phyloP scores from a whole-genome alignment of 2,329 filamentous ascomycete genomes.

The Aspergillus niger region DNA sequence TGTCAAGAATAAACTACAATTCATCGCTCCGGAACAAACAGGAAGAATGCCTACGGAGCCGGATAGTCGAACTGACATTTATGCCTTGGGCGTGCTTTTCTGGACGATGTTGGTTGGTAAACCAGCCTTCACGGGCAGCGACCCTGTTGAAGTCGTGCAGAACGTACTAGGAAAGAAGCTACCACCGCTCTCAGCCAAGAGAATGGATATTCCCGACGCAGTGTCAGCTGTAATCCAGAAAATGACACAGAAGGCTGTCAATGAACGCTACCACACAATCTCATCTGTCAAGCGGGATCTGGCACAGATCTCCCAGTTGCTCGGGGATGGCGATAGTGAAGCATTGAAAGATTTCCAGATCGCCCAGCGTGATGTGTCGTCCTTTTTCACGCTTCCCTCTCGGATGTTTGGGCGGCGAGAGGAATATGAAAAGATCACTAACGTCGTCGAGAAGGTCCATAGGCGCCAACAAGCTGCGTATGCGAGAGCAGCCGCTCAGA shows the following conservation, averaged over 20 bases:
- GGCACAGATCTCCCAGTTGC: slow-evolving; percentile 68
- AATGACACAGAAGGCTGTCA: slow-evolving; percentile 85
- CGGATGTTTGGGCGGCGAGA: slow-evolving; percentile 76
- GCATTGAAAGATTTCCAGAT: slow-evolving; percentile 74
- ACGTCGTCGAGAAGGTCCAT: slow-evolving; percentile 75
- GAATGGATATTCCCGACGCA: slow-evolving; percentile 81
- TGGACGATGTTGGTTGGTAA: slow-evolving; percentile 82
- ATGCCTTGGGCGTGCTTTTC: slow-evolving; percentile 85
- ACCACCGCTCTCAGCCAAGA: slow-evolving; percentile 71
- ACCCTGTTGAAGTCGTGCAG: slow-evolving; percentile 87
- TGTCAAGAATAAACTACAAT: slow-evolving; percentile 84
- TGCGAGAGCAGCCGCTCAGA: slow-evolving; percentile 35
- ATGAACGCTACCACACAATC: slow-evolving; percentile 85
- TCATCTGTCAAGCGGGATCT: slow-evolving; percentile 84
- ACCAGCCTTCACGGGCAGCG: slow-evolving; percentile 75
- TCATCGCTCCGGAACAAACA: slow-evolving; percentile 92
- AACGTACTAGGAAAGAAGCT: slow-evolving; percentile 80
- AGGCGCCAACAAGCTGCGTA: slow-evolving; percentile 57
- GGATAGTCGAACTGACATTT: slow-evolving; percentile 89
- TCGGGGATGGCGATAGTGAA: slow-evolving; percentile 72
- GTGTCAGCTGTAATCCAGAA: slow-evolving; percentile 83
- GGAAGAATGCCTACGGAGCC: slow-evolving; percentile 90
- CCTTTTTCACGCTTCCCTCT: slow-evolving; percentile 83
- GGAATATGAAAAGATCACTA: slow-evolving; percentile 70
- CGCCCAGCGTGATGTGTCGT: slow-evolving; percentile 83